Percentiles rank a stretch among this genome's conserved stretches.
phyloP scores from a whole-genome alignment of 2,329 filamentous ascomycete genomes.

The Dothistroma pini region DNA sequence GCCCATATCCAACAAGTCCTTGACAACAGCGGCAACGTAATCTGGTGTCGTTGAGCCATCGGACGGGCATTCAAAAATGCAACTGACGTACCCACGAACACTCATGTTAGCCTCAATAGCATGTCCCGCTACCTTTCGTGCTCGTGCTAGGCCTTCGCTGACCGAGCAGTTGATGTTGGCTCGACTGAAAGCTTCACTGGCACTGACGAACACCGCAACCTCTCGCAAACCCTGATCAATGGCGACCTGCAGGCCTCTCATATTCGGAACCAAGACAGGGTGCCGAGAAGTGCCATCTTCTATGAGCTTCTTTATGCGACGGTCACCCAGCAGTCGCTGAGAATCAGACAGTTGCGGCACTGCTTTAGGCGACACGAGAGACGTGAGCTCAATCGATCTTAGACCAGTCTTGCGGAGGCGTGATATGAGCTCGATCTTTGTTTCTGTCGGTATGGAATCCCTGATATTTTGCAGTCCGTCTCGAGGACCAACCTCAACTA shows the following conservation, averaged over 20 bases:
- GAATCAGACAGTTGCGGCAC: constrained; percentile 44
- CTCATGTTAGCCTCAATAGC: constrained; percentile 29
- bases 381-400: constrained; percentile 50
- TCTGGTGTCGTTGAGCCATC: constrained; percentile 22
- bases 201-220: constrained; percentile 42
- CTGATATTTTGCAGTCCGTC: constrained; percentile 56
- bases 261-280: constrained; percentile 42
- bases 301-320: neutral
- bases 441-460: constrained; percentile 45
- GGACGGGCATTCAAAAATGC: constrained; percentile 43
- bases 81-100: constrained; percentile 40
- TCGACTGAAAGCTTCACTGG: constrained; percentile 42
- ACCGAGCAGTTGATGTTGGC: constrained; percentile 43
- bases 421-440: constrained; percentile 49
- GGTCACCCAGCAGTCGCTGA: constrained; percentile 10
- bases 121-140: constrained; percentile 30
- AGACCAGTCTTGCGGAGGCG: constrained; percentile 48
- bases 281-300: constrained; percentile 1
- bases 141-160: constrained; percentile 36
- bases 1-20: constrained; percentile 21
- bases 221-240: constrained; percentile 38
- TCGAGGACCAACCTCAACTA: constrained; percentile 53
- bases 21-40: constrained; percentile 15
- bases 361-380: constrained; percentile 53
- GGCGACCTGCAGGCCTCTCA: constrained; percentile 56